A percentile compares a stretch with the other conserved stretches of the same genome.
phyloP scores from a whole-genome alignment of 169 alveolate species.

The Eimeria falciformis region DNA sequence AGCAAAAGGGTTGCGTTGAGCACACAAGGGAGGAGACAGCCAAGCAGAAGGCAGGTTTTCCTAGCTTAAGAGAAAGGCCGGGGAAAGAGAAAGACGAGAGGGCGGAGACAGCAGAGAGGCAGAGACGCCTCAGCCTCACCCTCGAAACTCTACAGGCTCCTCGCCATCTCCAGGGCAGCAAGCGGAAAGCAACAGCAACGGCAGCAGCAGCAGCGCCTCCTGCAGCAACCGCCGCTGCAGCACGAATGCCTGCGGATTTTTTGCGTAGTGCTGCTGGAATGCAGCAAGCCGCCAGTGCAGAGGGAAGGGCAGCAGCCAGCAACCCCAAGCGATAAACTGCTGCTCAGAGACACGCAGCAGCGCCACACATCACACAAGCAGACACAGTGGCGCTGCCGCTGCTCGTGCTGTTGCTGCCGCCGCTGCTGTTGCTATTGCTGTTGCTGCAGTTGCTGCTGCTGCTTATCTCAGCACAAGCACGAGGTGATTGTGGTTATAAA shows the following conservation, averaged over 20 bases:
- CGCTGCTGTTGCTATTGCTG: background rate
- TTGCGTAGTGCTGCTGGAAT: background rate
- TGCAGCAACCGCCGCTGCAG: constrained; percentile 21
- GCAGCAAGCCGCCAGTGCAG: background rate
- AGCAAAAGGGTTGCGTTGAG: background rate
- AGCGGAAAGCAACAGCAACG: background rate
- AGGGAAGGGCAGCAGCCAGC: background rate
- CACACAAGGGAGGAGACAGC: background rate
- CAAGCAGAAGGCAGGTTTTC: background rate
- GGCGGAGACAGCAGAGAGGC: background rate
- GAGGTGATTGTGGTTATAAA: too few species aligned
- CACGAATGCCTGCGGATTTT: background rate
- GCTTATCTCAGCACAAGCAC: background rate
- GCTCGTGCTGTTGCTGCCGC: constrained; percentile 10
- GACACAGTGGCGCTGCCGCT: background rate
- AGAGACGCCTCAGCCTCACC: background rate
- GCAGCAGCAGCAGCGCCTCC: constrained; percentile 1
- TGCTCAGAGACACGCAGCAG: background rate
- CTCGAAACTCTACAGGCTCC: too few species aligned
- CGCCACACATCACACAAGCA: background rate
- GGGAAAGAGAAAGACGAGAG: background rate
- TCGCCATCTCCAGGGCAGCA: background rate
- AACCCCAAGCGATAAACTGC: background rate
- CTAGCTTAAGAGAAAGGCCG: background rate
- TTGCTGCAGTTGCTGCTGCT: background rate